These are phyloP conservation scores for Xylariaceae sp. DNA, from an alignment of 2,329 filamentous ascomycete genomes.

Conservation along the genomic window DNA sequence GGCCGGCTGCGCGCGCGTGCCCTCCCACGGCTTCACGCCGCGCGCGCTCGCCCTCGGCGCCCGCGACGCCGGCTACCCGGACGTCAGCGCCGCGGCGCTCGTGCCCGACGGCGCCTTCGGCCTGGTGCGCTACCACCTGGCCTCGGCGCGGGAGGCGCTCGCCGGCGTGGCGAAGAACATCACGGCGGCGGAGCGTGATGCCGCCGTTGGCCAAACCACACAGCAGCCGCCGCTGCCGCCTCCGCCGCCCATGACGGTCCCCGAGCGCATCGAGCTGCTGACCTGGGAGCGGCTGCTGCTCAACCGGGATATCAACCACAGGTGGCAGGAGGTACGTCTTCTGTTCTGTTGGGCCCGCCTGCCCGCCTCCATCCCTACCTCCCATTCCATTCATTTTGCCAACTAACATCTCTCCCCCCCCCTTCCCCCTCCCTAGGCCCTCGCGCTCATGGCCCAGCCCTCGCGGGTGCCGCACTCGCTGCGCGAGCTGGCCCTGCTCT, in stretches of 20 bases:
- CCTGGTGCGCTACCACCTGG: slow-evolving; percentile 71
- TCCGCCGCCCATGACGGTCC: slow-evolving; percentile 37
- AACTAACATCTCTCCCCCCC: neutral
- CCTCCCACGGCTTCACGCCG: slow-evolving; percentile 72
- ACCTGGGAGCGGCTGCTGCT: slow-evolving; percentile 69
- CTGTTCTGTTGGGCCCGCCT: neutral
- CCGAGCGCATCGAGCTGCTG: slow-evolving; percentile 60
- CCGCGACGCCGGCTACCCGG: slow-evolving; percentile 75
- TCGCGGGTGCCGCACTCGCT: slow-evolving; percentile 68
- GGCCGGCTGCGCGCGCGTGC: slow-evolving; percentile 72
- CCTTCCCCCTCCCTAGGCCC: slow-evolving; percentile 46
- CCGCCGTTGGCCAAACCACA: slow-evolving; percentile 15
- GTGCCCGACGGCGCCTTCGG: slow-evolving; percentile 75
- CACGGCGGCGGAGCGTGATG: slow-evolving; percentile 26
- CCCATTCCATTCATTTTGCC: slow-evolving; percentile 1
- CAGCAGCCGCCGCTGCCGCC: slow-evolving; percentile 24
- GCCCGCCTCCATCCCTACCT: neutral
- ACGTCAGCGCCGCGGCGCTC: slow-evolving; percentile 77
- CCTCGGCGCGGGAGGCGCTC: slow-evolving; percentile 57
- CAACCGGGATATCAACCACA: slow-evolving; percentile 63
- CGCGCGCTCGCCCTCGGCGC: slow-evolving; percentile 69
- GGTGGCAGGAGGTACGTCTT: slow-evolving; percentile 74
- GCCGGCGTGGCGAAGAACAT: slow-evolving; percentile 30
- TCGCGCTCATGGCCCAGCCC: slow-evolving; percentile 84
- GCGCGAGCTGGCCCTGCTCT: slow-evolving; percentile 68